These are phyloP conservation scores for Creolimax fragrantissima DNA, from an alignment of 78 protist species.

Conservation along the genomic window DNA sequence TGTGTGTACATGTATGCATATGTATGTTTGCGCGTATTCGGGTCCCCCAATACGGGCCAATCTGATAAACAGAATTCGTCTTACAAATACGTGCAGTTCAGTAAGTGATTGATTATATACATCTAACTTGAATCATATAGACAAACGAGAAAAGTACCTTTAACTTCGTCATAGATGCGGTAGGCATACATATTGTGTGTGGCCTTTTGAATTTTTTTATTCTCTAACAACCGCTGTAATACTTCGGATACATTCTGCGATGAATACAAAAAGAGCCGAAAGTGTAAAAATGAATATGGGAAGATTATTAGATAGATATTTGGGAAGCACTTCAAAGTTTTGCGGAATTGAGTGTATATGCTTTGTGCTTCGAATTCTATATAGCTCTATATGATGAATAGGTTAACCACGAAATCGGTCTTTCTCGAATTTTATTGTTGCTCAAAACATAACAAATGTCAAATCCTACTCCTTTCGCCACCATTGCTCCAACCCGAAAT, in stretches of 20 bases:
- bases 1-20: not conserved
- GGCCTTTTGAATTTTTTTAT: constrained; percentile 23
- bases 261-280: not conserved
- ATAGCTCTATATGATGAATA: too few relatives aligned
- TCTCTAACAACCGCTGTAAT: not conserved
- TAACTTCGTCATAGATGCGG: not conserved
- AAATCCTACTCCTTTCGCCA: too few relatives aligned
- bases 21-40: not conserved
- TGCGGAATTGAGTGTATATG: not conserved
- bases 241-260: not conserved
- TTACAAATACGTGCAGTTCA: too few relatives aligned
- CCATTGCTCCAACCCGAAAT: too few relatives aligned
- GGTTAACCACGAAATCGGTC: too few relatives aligned
- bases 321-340: not conserved
- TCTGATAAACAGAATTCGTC: too few relatives aligned
- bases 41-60: too few relatives aligned
- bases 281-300: not conserved
- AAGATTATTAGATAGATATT: not conserved
- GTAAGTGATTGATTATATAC: too few relatives aligned
- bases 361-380: too few relatives aligned
- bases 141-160: not conserved
- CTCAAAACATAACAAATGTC: too few relatives aligned
- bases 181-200: constrained; percentile 43
- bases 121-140: too few relatives aligned
- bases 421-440: too few relatives aligned